These are phyloP conservation scores for Fusarium anguioides DNA, from an alignment of 2,329 filamentous ascomycete species.

Conservation along the genomic window DNA sequence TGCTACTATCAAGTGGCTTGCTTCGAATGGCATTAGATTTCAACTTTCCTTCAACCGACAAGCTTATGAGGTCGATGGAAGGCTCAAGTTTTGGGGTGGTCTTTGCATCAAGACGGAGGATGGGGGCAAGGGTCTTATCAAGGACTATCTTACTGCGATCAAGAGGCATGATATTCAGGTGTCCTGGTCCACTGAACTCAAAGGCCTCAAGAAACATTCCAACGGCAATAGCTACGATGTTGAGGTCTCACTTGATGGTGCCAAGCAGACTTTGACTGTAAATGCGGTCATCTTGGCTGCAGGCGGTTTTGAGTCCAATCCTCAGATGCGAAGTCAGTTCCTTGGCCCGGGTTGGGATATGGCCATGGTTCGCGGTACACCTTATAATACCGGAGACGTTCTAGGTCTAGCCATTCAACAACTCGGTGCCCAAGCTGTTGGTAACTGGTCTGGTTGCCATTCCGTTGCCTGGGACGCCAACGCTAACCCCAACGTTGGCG, in stretches of 20 bases:
- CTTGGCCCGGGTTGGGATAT: conserved; percentile 54
- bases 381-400: conserved; percentile 25
- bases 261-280: background rate
- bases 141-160: conserved; percentile 11
- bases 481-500: conserved; percentile 9
- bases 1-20: conserved; percentile 15
- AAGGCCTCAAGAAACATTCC: background rate
- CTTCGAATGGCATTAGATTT: conserved; percentile 11
- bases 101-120: conserved; percentile 17
- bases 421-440: background rate
- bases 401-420: background rate
- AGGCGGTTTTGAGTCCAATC: conserved; percentile 55
- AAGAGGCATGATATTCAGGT: background rate
- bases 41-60: conserved; percentile 20
- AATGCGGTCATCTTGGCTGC: conserved; percentile 6
- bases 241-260: background rate
- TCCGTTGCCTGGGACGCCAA: conserved; percentile 21
- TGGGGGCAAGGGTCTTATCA: conserved; percentile 13
- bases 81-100: conserved; percentile 17
- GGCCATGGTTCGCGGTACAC: conserved; percentile 44
- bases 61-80: conserved; percentile 10
- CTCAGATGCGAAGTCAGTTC: conserved; percentile 65
- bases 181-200: conserved; percentile 13
- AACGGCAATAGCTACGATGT: background rate
- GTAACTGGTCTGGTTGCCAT: conserved; percentile 14